Conservation (phyloP, 371 early-diverging fungal species). For the Lichtheimia ramosa region DNA sequence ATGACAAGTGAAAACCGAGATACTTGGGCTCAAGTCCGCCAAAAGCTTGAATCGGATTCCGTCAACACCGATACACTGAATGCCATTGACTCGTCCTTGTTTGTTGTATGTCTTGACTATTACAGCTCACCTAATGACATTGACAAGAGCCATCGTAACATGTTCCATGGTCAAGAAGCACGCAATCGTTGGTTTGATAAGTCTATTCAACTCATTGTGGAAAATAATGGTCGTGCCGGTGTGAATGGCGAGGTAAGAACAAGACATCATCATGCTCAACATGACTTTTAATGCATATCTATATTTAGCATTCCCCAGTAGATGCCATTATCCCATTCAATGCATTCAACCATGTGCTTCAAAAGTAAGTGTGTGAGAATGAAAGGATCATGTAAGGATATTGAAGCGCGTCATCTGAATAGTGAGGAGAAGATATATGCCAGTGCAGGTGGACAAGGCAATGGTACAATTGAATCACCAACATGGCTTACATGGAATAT, state of each 20-base stretch:
- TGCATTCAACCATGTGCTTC: slow-evolving; percentile 66
- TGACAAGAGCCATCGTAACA: slow-evolving; percentile 70
- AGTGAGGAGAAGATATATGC: not conserved
- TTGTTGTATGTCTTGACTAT: slow-evolving; percentile 86
- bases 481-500: slow-evolving; percentile 18
- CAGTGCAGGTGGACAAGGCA: slow-evolving; percentile 1
- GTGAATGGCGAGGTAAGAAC: slow-evolving; percentile 85
- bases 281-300: not conserved
- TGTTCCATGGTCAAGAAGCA: slow-evolving; percentile 78
- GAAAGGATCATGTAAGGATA: not conserved
- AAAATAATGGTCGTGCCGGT: slow-evolving; percentile 86
- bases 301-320: slow-evolving; percentile 76
- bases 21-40: slow-evolving; percentile 71
- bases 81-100: slow-evolving; percentile 80
- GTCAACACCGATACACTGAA: slow-evolving; percentile 64
- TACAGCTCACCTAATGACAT: slow-evolving; percentile 56
- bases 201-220: slow-evolving; percentile 82
- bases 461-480: slow-evolving; percentile 3
- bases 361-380: slow-evolving; percentile 34
- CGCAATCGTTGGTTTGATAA: slow-evolving; percentile 97
- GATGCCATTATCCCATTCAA: slow-evolving; percentile 90
- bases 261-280: not conserved
- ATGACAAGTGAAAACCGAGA: slow-evolving; percentile 87
- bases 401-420: too few relatives aligned
- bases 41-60: slow-evolving; percentile 28